Evolutionary conservation across 2,329 filamentous ascomycete species (phyloP), one percentile per base, ranked within the genome.

Genomic region (Penicillium sp.): DNA sequence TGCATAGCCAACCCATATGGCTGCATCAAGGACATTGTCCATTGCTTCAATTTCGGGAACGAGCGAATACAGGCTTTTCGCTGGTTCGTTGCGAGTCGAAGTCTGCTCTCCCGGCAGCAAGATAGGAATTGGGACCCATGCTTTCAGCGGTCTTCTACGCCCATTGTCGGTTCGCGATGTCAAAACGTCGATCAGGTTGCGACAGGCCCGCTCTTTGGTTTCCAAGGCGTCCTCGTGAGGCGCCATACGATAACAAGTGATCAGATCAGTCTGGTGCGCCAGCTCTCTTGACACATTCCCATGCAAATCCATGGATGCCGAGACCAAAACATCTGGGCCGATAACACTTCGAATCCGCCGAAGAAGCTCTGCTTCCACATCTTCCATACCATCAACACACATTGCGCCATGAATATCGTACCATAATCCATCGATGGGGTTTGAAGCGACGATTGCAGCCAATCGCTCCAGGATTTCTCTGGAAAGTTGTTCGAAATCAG

Each of bases 321-420:
- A 82, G 6, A 83, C 78, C 13, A 82, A 55, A 8, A 79, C 77
- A 20, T 75, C 63, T 0, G 74, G 66, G 0, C 81, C 81, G 20
- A 82, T 73, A 3, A 81, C 75, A 0, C 47, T 56, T 2, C 81
- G 72, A 13, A 81, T 74, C 0, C 79, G 77, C 13, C 66, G 65
- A 20, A 83, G 69, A 29, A 83, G 74, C 52, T 81, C 77, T 2
- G 72, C 74, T 56, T 83, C 81, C 1, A 66, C 68, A 60, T 83
- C 81, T 37, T 79, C 75, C 5, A 82, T 52, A 0, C 69, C 79
- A 35, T 81, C 77, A 1, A 83, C 81, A 43, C 76, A 79, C 80
- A 83, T 83, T 4, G 81, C 81, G 14, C 81, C 81, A 59, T 83
- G 81, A 31, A 83, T 83, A 57, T 83, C 81, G 53, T 81, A 80